Evolutionary conservation across 768 basidiomycete species (phyloP), one percentile per base, ranked within the genome.

Genomic region (Solioccasus polychromus): DNA sequence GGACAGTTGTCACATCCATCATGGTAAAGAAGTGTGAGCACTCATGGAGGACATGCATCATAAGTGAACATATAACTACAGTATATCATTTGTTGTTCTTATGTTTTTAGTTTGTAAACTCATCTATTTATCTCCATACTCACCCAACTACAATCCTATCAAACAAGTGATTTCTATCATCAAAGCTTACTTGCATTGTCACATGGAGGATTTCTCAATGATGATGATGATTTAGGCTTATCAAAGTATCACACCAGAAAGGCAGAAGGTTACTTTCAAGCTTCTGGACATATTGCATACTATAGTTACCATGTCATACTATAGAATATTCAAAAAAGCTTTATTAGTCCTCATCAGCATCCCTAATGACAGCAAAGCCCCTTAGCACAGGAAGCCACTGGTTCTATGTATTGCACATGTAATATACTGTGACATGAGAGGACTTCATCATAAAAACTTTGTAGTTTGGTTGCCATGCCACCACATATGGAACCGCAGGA

Each of bases 1-100:
- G 26, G 52, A 66, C 20, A 66, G 62, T 18, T 58, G 54, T 19
- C n/a, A 25, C 4, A 64, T 62, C 19, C 60, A 63, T 29, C 50
- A 62, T n/a, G 35, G 42, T 4, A 39, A 59, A 4, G 54, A 60
- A 23, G 51, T 68, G 6, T 18, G 11, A 3, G 19, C 26, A n/a
- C 30, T 66, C 0, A 15, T 58, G 45, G 51, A 58, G 25, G 51
- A 55, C 46, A 26, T 62, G 53, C 36, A 58, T 47, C 4, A 44
- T 64, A n/a, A 41, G 51, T 45, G 10, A 7, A 15, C 20, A 20
- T 20, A 26, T 30, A 18, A 4, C 20, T 17, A n/a, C 8, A 14
- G 8, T 9, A 17, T 23, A 37, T 14, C 19, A 26, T 26, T 4
- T 39, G 15, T 32, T 45, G 9, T 51, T 23, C n/a, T 44, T 9